Conservation (phyloP, 2,329 filamentous ascomycete species). For the Cadophora sp. region DNA sequence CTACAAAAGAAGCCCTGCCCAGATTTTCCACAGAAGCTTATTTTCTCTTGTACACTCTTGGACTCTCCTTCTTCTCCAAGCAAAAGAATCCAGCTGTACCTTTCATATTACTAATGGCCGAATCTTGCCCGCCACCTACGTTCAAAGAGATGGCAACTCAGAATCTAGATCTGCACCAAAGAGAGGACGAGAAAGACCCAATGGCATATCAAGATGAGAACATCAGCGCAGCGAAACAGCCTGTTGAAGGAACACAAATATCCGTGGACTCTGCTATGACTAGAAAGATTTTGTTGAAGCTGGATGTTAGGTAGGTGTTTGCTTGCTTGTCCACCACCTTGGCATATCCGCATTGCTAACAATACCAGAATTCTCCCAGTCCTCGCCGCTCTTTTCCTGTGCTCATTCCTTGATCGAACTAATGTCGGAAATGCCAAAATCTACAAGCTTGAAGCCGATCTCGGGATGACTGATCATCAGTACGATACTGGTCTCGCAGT, state of each 20-base stretch:
- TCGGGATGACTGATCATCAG: constrained; percentile 64
- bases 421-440: constrained; percentile 77
- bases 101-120: too few species aligned
- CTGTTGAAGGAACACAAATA: neutral
- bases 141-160: neutral
- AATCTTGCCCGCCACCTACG: too few species aligned
- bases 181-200: constrained; percentile 22
- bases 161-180: constrained; percentile 3
- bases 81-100: neutral
- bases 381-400: constrained; percentile 69
- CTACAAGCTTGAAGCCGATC: constrained; percentile 63
- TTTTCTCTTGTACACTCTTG: neutral
- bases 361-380: constrained; percentile 62
- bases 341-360: neutral
- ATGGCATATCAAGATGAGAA: constrained; percentile 26
- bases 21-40: constrained; percentile 20
- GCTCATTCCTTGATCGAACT: constrained; percentile 71
- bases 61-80: constrained; percentile 5
- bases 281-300: constrained; percentile 57
- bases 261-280: constrained; percentile 44
- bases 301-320: constrained; percentile 55
- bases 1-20: constrained; percentile 16
- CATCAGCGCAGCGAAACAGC: constrained; percentile 23
- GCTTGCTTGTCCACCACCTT: neutral
- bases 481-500: constrained; percentile 70